Conservation (phyloP, 805 yeast genomes). For the Candida ovalis region DNA sequence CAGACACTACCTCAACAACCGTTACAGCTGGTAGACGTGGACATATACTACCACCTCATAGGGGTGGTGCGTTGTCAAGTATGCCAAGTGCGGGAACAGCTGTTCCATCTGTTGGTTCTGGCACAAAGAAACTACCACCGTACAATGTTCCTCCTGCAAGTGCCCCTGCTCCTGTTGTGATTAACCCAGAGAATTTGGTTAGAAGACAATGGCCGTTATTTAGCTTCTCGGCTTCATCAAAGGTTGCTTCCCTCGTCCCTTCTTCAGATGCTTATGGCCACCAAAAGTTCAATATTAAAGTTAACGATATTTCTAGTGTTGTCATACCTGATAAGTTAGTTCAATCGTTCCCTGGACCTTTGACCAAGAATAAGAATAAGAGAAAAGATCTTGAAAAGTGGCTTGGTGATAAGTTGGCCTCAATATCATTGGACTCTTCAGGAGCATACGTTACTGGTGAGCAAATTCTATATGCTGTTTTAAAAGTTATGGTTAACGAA, state of each 20-base stretch:
- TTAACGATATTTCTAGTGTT: conserved; percentile 32
- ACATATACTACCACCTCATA: conserved; percentile 17
- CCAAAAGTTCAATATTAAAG: conserved; percentile 32
- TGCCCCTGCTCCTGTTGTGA: conserved; percentile 34
- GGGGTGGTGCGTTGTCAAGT: conserved; percentile 2
- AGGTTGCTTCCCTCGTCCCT: conserved; percentile 44
- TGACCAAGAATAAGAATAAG: conserved; percentile 52
- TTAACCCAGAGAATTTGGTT: conserved; percentile 52
- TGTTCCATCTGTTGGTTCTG: neutral
- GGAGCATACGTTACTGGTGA: conserved; percentile 17
- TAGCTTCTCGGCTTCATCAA: conserved; percentile 53
- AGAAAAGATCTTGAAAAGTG: conserved; percentile 69
- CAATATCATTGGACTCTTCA: conserved; percentile 14
- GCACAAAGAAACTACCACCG: conserved; percentile 1
- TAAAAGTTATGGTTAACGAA: conserved; percentile 22
- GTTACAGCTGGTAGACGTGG: conserved; percentile 11
- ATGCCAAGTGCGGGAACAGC: neutral
- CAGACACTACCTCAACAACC: conserved; percentile 14
- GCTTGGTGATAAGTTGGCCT: conserved; percentile 39
- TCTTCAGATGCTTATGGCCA: conserved; percentile 34
- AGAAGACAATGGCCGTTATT: conserved; percentile 74
- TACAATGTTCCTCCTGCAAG: conserved; percentile 6
- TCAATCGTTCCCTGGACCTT: conserved; percentile 64
- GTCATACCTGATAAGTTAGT: conserved; percentile 45
- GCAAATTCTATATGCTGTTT: conserved; percentile 27